Percentiles rank a stretch among this genome's conserved stretches.
These are phyloP conservation scores for Calonectria honghensis DNA, from an alignment of 2,329 filamentous ascomycete species.

Conservation along the genomic window DNA sequence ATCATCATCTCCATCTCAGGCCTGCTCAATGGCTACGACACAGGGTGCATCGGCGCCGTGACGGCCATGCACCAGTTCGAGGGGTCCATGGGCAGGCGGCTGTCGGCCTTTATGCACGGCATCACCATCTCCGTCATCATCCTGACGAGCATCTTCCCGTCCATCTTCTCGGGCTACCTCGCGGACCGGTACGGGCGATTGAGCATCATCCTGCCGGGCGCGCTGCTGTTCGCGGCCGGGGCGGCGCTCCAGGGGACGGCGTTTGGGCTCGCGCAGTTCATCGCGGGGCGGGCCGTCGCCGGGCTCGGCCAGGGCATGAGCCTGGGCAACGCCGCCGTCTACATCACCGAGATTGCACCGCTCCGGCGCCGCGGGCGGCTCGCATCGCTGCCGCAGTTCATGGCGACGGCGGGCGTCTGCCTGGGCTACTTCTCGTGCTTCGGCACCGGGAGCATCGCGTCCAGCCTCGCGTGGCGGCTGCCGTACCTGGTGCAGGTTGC, in stretches of 20 bases:
- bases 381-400: slow-evolving; percentile 71
- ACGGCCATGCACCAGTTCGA: slow-evolving; percentile 14
- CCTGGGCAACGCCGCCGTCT: slow-evolving; percentile 73
- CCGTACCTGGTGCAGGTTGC: slow-evolving; percentile 16
- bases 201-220: slow-evolving; percentile 59
- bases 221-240: slow-evolving; percentile 71
- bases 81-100: slow-evolving; percentile 58
- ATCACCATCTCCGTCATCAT: slow-evolving; percentile 76
- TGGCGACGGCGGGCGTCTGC: slow-evolving; percentile 70
- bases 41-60: neutral
- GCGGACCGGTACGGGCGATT: slow-evolving; percentile 71
- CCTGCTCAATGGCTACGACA: slow-evolving; percentile 7
- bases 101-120: slow-evolving; percentile 72
- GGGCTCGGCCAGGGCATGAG: slow-evolving; percentile 77
- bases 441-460: neutral
- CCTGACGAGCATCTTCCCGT: slow-evolving; percentile 74
- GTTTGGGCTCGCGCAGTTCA: slow-evolving; percentile 69
- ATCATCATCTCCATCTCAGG: neutral
- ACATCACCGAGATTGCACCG: slow-evolving; percentile 78
- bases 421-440: slow-evolving; percentile 28
- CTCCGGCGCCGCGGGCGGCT: slow-evolving; percentile 69
- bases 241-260: slow-evolving; percentile 71
- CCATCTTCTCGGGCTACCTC: slow-evolving; percentile 74
- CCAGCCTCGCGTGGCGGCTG: slow-evolving; percentile 14
- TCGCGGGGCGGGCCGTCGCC: slow-evolving; percentile 72